Evolutionary conservation across 2,329 filamentous ascomycete genomes (phyloP), one percentile per base, ranked within the genome.

Genomic region (Epichloe coenophiala): DNA sequence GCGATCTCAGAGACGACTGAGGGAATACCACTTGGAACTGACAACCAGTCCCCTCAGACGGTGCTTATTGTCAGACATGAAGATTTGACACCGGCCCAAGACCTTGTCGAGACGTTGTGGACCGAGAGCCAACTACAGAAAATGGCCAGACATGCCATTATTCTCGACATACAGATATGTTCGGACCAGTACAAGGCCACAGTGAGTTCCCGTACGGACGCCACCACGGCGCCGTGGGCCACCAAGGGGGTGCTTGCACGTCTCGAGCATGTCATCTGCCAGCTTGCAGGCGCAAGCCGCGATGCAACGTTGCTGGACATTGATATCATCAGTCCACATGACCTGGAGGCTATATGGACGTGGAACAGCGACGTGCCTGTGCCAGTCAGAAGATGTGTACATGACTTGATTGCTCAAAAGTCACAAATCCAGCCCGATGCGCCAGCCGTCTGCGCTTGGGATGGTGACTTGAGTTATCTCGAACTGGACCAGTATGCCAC

Each of bases 371-470:
- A 60, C 1, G 58, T 74, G 2, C 69, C 71, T 1, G 62, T 67
- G 0, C 64, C 64, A 3, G 58, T 75, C 19, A 58, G 66, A 17
- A 61, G 58, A 44, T 73, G 70, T 54, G 72, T 74, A 63, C 74
- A 76, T 53, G 69, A 74, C 41, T 59, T 75, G 50, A 67, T 77
- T 50, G 61, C 64, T 9, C 63, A 68, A 12, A 65, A 66, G 47
- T 68, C 68, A 12, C 55, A 52, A 12, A 52, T 56, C 23, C 62
- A 66, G 3, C 71, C 72, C 1, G 56, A 64, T n/a, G 62, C 64
- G 21, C 55, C 65, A 5, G 73, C 74, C 27, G 65, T 76, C n/a
- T 60, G 71, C 50, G 73, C 73, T 0, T 76, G 72, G 72, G 74
- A 76, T 52, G 73, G 74, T 36, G 58, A 59, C 49, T 65, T 74